Evolutionary conservation across 2,329 filamentous ascomycete genomes (phyloP), one percentile per base, ranked within the genome.

Genomic region (Xylaria sp.): DNA sequence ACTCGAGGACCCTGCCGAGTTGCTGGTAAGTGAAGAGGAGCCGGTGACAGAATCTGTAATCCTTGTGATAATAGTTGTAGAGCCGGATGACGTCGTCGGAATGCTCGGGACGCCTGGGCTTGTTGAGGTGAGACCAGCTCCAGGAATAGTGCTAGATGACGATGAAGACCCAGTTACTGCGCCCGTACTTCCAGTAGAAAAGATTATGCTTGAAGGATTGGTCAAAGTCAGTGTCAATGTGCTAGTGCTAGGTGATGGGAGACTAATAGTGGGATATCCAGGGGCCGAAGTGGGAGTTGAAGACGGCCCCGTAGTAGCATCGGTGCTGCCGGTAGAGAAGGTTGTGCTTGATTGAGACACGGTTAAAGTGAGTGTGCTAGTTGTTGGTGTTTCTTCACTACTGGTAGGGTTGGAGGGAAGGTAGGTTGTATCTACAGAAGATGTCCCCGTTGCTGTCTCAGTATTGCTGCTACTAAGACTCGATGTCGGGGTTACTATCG

Each of bases 291-390:
- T 54, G 32, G 29, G 8, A 4, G 29, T 44, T 5, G 69, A 65
- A 1, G 65, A 70, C 1, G 63, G 44, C 6, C 59, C 64, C 13
- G 68, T 70, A 21, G 60, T 58, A 18, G 66, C 66, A 54, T 54
- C 65, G 13, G 69, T 68, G 37, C 69, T 72, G n/a, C 65, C 65
- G n/a, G 68, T 65, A 18, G 70, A 63, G 57, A 63, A 51, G 10
- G 50, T 6, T 3, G 63, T 29, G 50, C 44, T 69, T 8, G 68
- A 71, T n/a, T 57, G 25, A 40, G 65, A 59, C 5, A 47, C 6
- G 44, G 55, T 54, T 18, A 61, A 9, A n/a, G 66, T 69, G 42
- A 68, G n/a, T 25, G 71, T 69, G 63, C 60, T 60, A 4, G 62
- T 29, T 21, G 25, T 62, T 32, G 60, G 48, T 44, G 51, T 40